Evolutionary conservation across 2,329 filamentous ascomycete genomes (phyloP), one percentile per base, ranked within the genome.

Genomic region (Colletotrichum sublineola): DNA sequence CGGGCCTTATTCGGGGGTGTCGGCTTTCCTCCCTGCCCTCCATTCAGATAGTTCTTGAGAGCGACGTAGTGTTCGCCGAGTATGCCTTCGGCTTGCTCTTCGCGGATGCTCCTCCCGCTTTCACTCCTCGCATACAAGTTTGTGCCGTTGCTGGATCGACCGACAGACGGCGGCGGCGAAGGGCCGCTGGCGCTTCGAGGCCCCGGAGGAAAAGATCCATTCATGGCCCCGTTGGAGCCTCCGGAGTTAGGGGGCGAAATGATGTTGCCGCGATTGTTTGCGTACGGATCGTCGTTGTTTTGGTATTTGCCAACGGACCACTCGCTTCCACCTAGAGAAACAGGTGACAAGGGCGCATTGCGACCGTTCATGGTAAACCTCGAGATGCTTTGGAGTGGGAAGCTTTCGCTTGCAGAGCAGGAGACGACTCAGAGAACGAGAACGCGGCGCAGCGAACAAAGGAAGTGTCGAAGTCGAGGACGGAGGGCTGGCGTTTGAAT

Each of bases 131-230:
- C 85, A 86, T 92, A 94, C 74, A 92, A 81, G 72, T 89, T 89
- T 52, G 92, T 93, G 69, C 93, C 94, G 80, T 93, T 92, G 81
- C 94, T 98, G 63, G 94, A 97, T 75, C 93, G 89, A 74, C 93
- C 94, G 76, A 98, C 87, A 6, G 96, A 98, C 75, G 92, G 94
- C 36, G 96, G 96, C 67, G 96, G 95, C 63, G 96, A 98, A 64
- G 96, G 90, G 36, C 87, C 89, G 76, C 88, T 89, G 74, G 84
- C 84, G 80, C 84, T 89, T 83, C 85, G 87, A 81, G 86, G 88
- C 74, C 84, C 86, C 42, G 87, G 80, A 63, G 88, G 84, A 78
- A 89, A 90, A 75, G 83, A 78, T 77, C 85, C 87, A 82, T 90
- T 92, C 85, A 92, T 90, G 78, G 75, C 77, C 78, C 84, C 83